phyloP scores from a whole-genome alignment of 2,329 filamentous ascomycete genomes.

The Westerdykella aurantiaca region DNA sequence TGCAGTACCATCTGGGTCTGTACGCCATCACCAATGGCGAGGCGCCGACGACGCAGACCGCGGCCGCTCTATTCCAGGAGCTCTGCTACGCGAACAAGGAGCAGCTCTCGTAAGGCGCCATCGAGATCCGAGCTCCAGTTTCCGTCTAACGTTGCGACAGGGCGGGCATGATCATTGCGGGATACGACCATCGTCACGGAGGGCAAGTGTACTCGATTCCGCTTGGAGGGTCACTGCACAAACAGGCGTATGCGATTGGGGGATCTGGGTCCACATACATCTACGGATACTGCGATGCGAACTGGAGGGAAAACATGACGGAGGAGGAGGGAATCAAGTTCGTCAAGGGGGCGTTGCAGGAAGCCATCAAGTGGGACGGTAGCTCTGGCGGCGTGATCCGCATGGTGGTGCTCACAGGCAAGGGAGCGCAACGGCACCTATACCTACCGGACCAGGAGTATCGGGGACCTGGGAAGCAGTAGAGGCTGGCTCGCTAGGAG shows the following conservation, averaged over 20 bases:
- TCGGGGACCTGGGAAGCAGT: slow-evolving; percentile 60
- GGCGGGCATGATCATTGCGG: slow-evolving; percentile 96
- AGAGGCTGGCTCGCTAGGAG: slow-evolving; percentile 6
- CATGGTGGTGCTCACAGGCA: slow-evolving; percentile 89
- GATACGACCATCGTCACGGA: slow-evolving; percentile 90
- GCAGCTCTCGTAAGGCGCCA: slow-evolving; percentile 64
- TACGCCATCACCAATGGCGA: slow-evolving; percentile 88
- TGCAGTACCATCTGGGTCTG: slow-evolving; percentile 91
- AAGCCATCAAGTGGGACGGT: slow-evolving; percentile 99
- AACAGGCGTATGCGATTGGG: slow-evolving; percentile 91
- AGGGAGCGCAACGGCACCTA: slow-evolving; percentile 85
- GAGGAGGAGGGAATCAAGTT: slow-evolving; percentile 86
- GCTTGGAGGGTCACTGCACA: slow-evolving; percentile 92
- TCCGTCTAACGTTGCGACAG: slow-evolving; percentile 44
- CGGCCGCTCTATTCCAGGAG: slow-evolving; percentile 94
- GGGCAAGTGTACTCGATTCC: slow-evolving; percentile 98
- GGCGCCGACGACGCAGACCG: slow-evolving; percentile 87
- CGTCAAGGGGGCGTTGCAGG: slow-evolving; percentile 81
- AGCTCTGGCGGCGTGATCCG: slow-evolving; percentile 97
- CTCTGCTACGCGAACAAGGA: slow-evolving; percentile 98
- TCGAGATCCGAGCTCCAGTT: not conserved
- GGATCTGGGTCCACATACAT: slow-evolving; percentile 98
- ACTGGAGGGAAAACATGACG: slow-evolving; percentile 94
- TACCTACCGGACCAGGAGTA: slow-evolving; percentile 90
- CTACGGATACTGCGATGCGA: slow-evolving; percentile 94